Evolutionary conservation across 352 stramenopile species (phyloP).

Genomic region (Vaucheria bursata): DNA sequence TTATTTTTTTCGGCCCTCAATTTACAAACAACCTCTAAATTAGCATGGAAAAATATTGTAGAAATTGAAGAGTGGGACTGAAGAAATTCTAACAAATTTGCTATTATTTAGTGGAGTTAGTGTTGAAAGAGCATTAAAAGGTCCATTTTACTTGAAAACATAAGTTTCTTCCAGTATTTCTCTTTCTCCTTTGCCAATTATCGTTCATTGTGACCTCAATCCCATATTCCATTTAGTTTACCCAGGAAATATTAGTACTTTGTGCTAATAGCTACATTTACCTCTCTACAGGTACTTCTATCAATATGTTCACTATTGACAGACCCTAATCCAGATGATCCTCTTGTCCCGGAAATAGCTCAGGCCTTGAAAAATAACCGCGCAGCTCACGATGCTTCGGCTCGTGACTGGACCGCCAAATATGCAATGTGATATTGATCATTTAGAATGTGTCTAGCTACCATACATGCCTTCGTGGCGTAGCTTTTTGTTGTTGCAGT

Average conservation of each 20-base stretch:
- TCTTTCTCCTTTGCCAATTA: no score
- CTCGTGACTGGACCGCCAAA: constrained; percentile 93
- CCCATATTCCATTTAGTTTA: no score
- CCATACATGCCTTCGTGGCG: no score
- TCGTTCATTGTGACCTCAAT: no score
- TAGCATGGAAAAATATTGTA: constrained; percentile 1
- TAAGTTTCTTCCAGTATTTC: no score
- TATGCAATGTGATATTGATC: constrained; percentile 89
- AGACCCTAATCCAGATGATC: constrained; percentile 91
- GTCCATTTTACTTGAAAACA: no score
- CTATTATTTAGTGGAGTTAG: no score
- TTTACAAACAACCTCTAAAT: background rate
- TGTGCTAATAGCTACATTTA: no score
- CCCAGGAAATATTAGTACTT: no score
- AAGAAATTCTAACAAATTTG: background rate
- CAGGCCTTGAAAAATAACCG: constrained; percentile 93
- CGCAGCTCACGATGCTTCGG: constrained; percentile 82
- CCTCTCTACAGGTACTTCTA: background rate
- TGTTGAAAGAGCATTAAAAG: no score
- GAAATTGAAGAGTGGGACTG: background rate
- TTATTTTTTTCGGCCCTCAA: background rate
- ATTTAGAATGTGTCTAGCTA: no score
- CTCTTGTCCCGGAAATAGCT: constrained; percentile 90
- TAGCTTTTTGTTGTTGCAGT: no score
- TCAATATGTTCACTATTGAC: constrained; percentile 67